Percentiles rank a stretch among this genome's conserved stretches.
Conservation (phyloP, 192 early-diverging fungal species). For the Umbelopsis sp. region DNA sequence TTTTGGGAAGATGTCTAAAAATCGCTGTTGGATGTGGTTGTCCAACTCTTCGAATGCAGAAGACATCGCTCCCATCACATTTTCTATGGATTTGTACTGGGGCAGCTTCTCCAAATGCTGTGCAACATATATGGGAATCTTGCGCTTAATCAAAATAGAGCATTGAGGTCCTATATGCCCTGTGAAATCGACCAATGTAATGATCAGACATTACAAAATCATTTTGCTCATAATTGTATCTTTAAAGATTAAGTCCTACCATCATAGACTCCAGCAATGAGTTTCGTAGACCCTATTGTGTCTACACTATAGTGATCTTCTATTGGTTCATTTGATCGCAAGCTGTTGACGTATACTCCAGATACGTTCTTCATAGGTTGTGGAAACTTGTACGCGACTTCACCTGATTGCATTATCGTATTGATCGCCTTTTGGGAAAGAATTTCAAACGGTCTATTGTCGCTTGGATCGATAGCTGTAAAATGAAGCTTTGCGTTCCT, state of each 20-base stretch:
- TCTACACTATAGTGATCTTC: conserved; percentile 51
- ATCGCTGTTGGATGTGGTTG: conserved; percentile 42
- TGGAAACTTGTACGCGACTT: conserved; percentile 26
- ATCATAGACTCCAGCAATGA: conserved; percentile 58
- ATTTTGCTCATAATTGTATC: neutral
- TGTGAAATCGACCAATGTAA: neutral
- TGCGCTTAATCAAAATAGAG: conserved; percentile 44
- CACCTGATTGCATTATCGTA: conserved; percentile 19
- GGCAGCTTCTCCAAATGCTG: conserved; percentile 39
- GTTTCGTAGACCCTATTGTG: conserved; percentile 36
- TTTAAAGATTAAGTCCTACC: conserved; percentile 22
- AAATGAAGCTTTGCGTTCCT: neutral
- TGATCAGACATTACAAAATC: neutral
- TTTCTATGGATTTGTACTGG: conserved; percentile 31
- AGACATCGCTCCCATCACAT: conserved; percentile 41
- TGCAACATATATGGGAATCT: conserved; percentile 48
- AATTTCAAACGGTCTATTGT: conserved; percentile 20
- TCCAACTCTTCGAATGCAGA: conserved; percentile 52
- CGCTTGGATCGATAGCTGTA: neutral
- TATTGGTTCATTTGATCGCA: conserved; percentile 54
- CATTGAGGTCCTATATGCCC: conserved; percentile 54
- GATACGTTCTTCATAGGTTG: conserved; percentile 30
- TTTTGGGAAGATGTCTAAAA: conserved; percentile 41
- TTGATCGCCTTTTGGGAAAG: conserved; percentile 23
- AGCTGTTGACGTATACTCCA: conserved; percentile 47